Percentiles rank a stretch among this genome's conserved stretches.
Evolutionary conservation across 2,329 filamentous ascomycete species (phyloP).

Genomic region (Fusarium secorum): DNA sequence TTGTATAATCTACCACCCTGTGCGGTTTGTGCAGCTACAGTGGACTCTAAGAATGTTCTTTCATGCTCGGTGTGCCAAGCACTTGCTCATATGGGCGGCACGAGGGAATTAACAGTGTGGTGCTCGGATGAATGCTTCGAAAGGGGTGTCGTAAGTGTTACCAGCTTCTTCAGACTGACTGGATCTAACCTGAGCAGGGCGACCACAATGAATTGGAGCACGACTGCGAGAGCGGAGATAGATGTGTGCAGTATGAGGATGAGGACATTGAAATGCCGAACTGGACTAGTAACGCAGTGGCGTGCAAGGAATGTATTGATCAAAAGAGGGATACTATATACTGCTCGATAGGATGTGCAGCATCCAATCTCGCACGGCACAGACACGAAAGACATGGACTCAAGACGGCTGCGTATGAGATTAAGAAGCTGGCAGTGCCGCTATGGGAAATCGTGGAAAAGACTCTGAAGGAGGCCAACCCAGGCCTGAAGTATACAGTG

Average conservation of each 20-base stretch:
- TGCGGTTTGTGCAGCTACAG: slow-evolving; percentile 47
- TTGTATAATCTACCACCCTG: slow-evolving; percentile 53
- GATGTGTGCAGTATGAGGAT: slow-evolving; percentile 51
- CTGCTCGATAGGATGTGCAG: slow-evolving; percentile 55
- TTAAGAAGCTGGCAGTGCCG: slow-evolving; percentile 32
- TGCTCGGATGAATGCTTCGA: slow-evolving; percentile 55
- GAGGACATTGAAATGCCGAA: slow-evolving; percentile 53
- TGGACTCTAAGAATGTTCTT: slow-evolving; percentile 49
- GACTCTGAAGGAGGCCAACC: slow-evolving; percentile 44
- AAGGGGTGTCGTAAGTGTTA: slow-evolving; percentile 51
- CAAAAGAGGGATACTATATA: slow-evolving; percentile 49
- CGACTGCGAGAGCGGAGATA: slow-evolving; percentile 52
- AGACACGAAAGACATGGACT: slow-evolving; percentile 46
- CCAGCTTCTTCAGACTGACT: background rate
- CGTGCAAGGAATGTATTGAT: slow-evolving; percentile 54
- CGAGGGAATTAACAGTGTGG: slow-evolving; percentile 51
- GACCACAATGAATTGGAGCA: slow-evolving; percentile 51
- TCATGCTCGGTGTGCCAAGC: slow-evolving; percentile 57
- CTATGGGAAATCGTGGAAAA: slow-evolving; percentile 41
- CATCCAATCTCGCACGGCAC: slow-evolving; percentile 52
- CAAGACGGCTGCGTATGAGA: slow-evolving; percentile 36
- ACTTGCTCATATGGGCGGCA: slow-evolving; percentile 49
- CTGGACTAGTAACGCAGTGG: slow-evolving; percentile 42
- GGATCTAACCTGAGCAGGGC: slow-evolving; percentile 46
- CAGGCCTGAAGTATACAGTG: slow-evolving; percentile 44